Evolutionary conservation across 2,329 filamentous ascomycete genomes (phyloP).

Genomic region (Clonostachys sp.): DNA sequence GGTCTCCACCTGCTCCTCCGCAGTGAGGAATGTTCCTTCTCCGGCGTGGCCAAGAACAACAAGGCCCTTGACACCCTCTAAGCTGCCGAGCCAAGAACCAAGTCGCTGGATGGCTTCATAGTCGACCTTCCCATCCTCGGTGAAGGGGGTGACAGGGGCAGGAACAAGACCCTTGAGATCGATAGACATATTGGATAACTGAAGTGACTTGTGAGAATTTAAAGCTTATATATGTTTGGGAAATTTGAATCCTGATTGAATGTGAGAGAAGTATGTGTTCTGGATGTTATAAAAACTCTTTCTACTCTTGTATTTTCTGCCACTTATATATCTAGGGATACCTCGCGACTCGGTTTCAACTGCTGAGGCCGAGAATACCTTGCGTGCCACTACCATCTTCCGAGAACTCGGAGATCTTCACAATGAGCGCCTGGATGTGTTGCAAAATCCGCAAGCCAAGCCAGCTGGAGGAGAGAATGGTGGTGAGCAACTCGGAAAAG

Average conservation of each 20-base stretch:
- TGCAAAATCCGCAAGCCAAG: too few species aligned
- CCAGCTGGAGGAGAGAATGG: too few species aligned
- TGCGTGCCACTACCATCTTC: too few species aligned
- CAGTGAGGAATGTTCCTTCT: slow-evolving; percentile 47
- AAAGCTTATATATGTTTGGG: too few species aligned
- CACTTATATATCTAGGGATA: not conserved
- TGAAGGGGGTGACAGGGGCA: slow-evolving; percentile 48
- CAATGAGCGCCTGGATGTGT: too few species aligned
- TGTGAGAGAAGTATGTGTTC: too few species aligned
- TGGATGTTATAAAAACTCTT: too few species aligned
- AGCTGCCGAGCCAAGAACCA: slow-evolving; percentile 47
- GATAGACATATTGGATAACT: slow-evolving; percentile 20
- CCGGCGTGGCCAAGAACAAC: slow-evolving; percentile 50
- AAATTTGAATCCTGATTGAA: too few species aligned
- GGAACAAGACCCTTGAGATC: slow-evolving; percentile 44
- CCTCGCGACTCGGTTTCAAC: not conserved
- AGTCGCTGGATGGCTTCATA: slow-evolving; percentile 47
- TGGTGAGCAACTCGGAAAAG: too few species aligned
- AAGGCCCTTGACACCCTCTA: slow-evolving; percentile 44
- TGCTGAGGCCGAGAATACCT: too few species aligned
- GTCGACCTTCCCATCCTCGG: slow-evolving; percentile 38
- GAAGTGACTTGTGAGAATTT: not conserved
- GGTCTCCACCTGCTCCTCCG: slow-evolving; percentile 40
- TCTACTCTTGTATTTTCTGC: too few species aligned
- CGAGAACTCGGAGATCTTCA: too few species aligned